Base-by-base conservation (phyloP, 2,329 filamentous ascomycete genomes). In the Chrysoporthe austroafricana region DNA sequence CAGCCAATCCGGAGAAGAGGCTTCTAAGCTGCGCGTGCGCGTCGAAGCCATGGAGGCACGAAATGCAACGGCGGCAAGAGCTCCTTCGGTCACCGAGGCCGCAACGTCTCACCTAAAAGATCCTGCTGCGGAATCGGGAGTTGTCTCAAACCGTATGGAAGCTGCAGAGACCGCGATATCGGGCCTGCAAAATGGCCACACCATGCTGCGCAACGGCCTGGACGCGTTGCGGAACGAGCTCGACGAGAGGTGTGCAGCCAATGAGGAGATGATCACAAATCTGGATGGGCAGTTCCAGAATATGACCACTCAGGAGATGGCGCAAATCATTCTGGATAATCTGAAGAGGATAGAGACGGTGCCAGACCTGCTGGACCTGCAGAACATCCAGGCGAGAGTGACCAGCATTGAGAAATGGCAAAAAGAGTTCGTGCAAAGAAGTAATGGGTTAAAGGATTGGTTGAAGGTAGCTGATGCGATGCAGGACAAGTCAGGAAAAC, bases 201-300 rank as follows among this genome's bases (percentile, higher is more conserved):
- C 56, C 6, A 8, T n/a, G 21, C 1, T 68, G 5, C 58, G 44
- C 13, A 56, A 52, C 32, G 43, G 39, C 4, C 4, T 66, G 9
- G 21, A 21, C 7, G 11, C 8, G 26, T 46, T 58, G 48, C 62
- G 52, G 34, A 57, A 50, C 21, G 36, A 62, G 14, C n/a, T 13
- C 9, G 43, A 54, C n/a, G 18, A 32, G 50, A 48, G 48, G n/a
- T 48, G 42, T 21, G 18, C 32, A 3, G 66, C 62, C 6, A 63
- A 64, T 9, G 68, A 70, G 39, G 58, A 39, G 39, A 68, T 68
- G 68, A 58, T 65, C 4, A 52, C 63, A 18, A 63, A 50, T 11
- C 58, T 68, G 54, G 61, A 62, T 21, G 61, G 52, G n/a, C 68
- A 70, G 42, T 70, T 63, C 62, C 64, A 66, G 58, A 70, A 66